Conservation (phyloP, 257 asterid genomes). For the Capsicum pubescens region DNA sequence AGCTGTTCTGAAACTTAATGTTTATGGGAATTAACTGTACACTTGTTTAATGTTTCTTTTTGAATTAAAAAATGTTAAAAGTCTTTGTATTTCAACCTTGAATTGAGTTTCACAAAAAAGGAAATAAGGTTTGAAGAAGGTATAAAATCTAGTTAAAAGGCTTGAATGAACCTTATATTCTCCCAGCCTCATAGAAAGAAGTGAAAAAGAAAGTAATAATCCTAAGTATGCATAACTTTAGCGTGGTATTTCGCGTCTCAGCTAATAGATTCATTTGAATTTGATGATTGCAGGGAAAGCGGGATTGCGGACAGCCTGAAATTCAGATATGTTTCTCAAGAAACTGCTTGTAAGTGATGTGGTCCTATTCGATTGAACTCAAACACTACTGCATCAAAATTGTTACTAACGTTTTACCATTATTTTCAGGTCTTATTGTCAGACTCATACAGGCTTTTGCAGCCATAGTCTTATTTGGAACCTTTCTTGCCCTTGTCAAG, state of each 20-base stretch:
- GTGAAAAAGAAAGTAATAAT: neutral
- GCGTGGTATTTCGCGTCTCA: constrained; percentile 1
- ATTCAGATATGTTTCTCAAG: constrained; percentile 51
- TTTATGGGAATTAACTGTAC: neutral
- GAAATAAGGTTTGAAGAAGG: neutral
- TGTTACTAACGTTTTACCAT: constrained; percentile 27
- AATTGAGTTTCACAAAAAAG: neutral
- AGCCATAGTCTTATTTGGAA: constrained; percentile 56
- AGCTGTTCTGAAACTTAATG: neutral
- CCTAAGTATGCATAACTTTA: neutral
- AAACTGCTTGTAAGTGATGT: constrained; percentile 66
- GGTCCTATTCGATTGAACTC: neutral
- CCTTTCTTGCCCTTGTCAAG: constrained; percentile 65
- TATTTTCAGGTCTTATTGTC: constrained; percentile 57
- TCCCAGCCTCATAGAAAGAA: neutral
- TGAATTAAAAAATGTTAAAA: neutral
- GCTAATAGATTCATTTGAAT: constrained; percentile 32
- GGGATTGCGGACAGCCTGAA: constrained; percentile 43
- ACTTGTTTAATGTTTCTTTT: neutral
- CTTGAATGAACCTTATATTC: neutral
- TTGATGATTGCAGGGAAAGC: constrained; percentile 53
- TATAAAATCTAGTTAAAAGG: neutral
- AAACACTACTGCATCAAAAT: neutral
- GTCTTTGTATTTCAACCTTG: neutral
- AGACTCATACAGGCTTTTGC: constrained; percentile 53